Percentiles rank a stretch among this genome's conserved stretches.
Evolutionary conservation across 176 grass and related monocot species (phyloP).

Genomic region (Oryza glumipatula): DNA sequence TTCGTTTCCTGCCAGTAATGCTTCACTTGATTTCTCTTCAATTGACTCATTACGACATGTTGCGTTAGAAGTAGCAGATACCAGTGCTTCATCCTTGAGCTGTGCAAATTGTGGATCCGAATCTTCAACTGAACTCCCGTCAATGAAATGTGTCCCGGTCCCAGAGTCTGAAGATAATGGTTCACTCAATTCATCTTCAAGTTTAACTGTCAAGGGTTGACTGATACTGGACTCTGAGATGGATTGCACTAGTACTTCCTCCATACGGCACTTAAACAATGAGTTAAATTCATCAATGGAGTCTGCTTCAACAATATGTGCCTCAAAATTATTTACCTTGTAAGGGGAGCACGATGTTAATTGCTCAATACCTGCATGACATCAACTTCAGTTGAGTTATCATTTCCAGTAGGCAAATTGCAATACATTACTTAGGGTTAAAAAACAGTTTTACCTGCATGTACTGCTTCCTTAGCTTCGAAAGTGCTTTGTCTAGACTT

Average conservation of each 20-base stretch:
- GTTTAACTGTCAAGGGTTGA: constrained; percentile 32
- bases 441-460: constrained; percentile 40
- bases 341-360: background rate
- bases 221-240: constrained; percentile 38
- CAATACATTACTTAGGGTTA: background rate
- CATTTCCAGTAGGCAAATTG: background rate
- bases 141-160: background rate
- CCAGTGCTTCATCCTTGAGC: constrained; percentile 4
- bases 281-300: constrained; percentile 37
- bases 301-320: constrained; percentile 20
- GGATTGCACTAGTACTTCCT: constrained; percentile 45
- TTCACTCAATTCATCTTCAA: constrained; percentile 16
- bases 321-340: constrained; percentile 8
- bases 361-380: constrained; percentile 12
- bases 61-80: background rate
- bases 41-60: background rate
- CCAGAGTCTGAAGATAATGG: constrained; percentile 2
- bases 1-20: background rate
- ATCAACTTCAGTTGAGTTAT: constrained; percentile 2
- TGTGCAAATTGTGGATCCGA: constrained; percentile 23
- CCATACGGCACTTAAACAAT: constrained; percentile 47
- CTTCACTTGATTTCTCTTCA: background rate
- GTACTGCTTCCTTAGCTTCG: constrained; percentile 22
- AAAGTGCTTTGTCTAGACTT: background rate
- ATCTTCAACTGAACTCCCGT: constrained; percentile 40